Evolutionary conservation across 495 filamentous ascomycete species (phyloP).

Genomic region (Penicillium argentinense): DNA sequence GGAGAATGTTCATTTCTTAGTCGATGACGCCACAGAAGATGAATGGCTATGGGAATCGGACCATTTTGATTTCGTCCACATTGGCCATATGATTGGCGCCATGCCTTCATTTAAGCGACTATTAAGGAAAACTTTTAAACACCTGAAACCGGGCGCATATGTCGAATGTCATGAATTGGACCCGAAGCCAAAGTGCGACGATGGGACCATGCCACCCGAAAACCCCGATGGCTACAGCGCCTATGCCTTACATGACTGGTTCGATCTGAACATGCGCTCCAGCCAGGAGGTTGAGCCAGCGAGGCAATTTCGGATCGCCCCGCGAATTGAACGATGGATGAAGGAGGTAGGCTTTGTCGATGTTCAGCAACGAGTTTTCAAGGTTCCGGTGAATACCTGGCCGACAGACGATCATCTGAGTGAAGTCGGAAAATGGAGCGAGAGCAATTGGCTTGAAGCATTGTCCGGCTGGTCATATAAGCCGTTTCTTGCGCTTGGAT

Average conservation of each 20-base stretch:
- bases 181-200: slow-evolving; percentile 58
- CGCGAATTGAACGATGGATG: slow-evolving; percentile 55
- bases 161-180: slow-evolving; percentile 65
- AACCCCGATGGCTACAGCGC: slow-evolving; percentile 42
- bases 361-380: slow-evolving; percentile 53
- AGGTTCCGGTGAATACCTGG: slow-evolving; percentile 62
- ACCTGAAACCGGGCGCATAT: slow-evolving; percentile 64
- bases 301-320: slow-evolving; percentile 52
- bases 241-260: slow-evolving; percentile 53
- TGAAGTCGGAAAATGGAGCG: slow-evolving; percentile 45
- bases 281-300: slow-evolving; percentile 47
- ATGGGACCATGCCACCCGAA: slow-evolving; percentile 55
- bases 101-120: slow-evolving; percentile 42
- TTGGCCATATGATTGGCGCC: slow-evolving; percentile 43
- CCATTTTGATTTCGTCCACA: slow-evolving; percentile 50
- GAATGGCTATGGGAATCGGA: slow-evolving; percentile 49
- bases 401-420: slow-evolving; percentile 54
- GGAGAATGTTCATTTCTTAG: slow-evolving; percentile 59
- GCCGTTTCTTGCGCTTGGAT: slow-evolving; percentile 41
- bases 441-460: slow-evolving; percentile 42
- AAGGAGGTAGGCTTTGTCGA: slow-evolving; percentile 63
- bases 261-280: slow-evolving; percentile 46
- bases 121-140: slow-evolving; percentile 42
- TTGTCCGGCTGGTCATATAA: slow-evolving; percentile 50
- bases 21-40: slow-evolving; percentile 52